Base-by-base conservation (phyloP, 2,329 filamentous ascomycete species). In the Paraconiothyrium brasiliense region DNA sequence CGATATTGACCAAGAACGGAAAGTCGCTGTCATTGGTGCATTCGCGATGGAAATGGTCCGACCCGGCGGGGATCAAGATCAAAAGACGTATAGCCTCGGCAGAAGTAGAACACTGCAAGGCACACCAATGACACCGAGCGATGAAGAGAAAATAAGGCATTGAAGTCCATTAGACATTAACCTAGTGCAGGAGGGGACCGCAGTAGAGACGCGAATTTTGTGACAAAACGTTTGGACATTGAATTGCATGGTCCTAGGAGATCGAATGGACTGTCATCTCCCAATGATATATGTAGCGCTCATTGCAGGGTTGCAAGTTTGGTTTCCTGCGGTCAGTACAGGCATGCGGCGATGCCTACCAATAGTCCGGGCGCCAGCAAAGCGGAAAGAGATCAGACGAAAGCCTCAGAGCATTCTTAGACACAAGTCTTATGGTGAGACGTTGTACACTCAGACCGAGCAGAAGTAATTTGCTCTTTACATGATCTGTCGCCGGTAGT, bases 11-110 rank as follows among this genome's bases (percentile, higher is more conserved):
- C n/a, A 10, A 22, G 14, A n/a, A 44, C 10, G 39, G 22, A 46
- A 20, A 5, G 8, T 14, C 27, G 16, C 16, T 44, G 13, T 44
- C 24, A 54, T 54, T 54, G 51, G 51, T 54, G 51, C 51, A 16
- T 54, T 44, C 22, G 22, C 51, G 51, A 32, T 54, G 14, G 37
- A 54, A 46, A 44, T 54, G 51, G 39, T 54, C 51, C 51, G 51
- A 54, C 27, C 20, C 51, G 24, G 51, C 39, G 37, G 51, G 39
- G 51, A 41, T 44, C 22, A 16, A 49, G 13, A 20, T 16, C 13
- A n/a, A 52, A 41, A 54, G 37, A 43, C 20, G 35, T 13, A 54
- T 16, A 54, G 37, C 50, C 50, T 54, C 50, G 50, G 50, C 8
- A 54, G 34, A 54, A 41, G 11, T 7, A 35, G 34, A 8, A 27